Base-by-base conservation (phyloP, 2,329 filamentous ascomycete genomes). In the Diaporthe eres region DNA sequence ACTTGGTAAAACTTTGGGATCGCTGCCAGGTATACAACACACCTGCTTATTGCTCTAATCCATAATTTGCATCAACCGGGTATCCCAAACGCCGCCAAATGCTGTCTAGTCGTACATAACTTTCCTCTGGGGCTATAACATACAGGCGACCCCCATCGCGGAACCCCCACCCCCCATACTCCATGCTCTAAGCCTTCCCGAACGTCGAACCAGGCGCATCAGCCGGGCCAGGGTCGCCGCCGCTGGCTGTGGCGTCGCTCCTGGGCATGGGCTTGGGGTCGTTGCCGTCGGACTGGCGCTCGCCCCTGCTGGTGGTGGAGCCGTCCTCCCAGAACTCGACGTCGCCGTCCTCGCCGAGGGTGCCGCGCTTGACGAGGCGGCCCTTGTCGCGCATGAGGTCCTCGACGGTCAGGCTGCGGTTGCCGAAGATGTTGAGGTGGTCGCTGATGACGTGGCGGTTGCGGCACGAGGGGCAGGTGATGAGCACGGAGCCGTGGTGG, bases 381-480 rank as follows among this genome's bases (percentile, higher is more conserved):
- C 96, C 96, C 81, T 93, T 93, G 78, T 95, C 92, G 75, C 88
- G 87, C 86, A 97, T 90, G 68, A 98, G 85, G 77, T 96, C 93
- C 83, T 97, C 94, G 42, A 97, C 86, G 0, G 94, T 95, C 75
- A 94, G 84, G 74, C 89, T 88, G 65, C 88, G 88, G 79, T 96
- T 91, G 49, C 92, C 93, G 81, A 97, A 97, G 67, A 96, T 94
- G 79, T 87, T 85, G 57, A 99, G 86, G 84, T 99, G 94, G 84
- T 99, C 97, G 81, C 92, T 94, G 80, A 99, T 98, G 79, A 99
- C 86, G 86, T 99, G 97, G 34, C 95, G 90, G 82, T 95, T 96
- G 81, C 93, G 92, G 85, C 97, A 99, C 4, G 88, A 87, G 0
- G 97, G 96, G 82, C 97, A 99, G 47, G 93, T 93, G 78, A 98